Evolutionary conservation across 805 yeast genomes (phyloP).

Genomic region (Metschnikowia hibisci): DNA sequence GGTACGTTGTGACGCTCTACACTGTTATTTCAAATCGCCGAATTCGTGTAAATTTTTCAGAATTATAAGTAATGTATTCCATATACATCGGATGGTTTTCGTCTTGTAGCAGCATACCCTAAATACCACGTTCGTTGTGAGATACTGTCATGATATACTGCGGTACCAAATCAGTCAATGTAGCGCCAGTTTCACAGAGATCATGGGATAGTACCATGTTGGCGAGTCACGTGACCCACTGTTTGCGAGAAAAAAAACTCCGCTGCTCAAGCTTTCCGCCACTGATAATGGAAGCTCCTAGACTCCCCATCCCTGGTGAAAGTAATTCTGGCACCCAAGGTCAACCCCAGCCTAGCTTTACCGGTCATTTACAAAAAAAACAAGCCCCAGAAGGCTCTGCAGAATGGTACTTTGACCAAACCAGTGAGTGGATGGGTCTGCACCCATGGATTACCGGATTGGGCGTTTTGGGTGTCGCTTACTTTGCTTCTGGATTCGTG

Average conservation of each 20-base stretch:
- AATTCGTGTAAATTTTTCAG: no score
- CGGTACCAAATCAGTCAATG: neutral
- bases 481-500: constrained; percentile 63
- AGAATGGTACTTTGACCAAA: constrained; percentile 64
- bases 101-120: no score
- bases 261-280: constrained; percentile 13
- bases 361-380: constrained; percentile 40
- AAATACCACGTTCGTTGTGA: no score
- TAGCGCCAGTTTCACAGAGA: neutral
- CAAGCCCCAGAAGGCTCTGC: constrained; percentile 43
- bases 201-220: neutral
- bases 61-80: no score
- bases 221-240: neutral
- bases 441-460: constrained; percentile 75
- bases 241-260: neutral
- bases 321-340: constrained; percentile 14
- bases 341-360: constrained; percentile 25
- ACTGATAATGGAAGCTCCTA: constrained; percentile 48
- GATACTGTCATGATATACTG: no score
- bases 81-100: no score
- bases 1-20: no score
- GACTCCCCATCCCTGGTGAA: constrained; percentile 56
- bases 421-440: constrained; percentile 56
- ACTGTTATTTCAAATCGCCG: no score
- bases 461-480: constrained; percentile 63